Conservation (phyloP, 148 eudicot species). For the Rhododendron simsii region DNA sequence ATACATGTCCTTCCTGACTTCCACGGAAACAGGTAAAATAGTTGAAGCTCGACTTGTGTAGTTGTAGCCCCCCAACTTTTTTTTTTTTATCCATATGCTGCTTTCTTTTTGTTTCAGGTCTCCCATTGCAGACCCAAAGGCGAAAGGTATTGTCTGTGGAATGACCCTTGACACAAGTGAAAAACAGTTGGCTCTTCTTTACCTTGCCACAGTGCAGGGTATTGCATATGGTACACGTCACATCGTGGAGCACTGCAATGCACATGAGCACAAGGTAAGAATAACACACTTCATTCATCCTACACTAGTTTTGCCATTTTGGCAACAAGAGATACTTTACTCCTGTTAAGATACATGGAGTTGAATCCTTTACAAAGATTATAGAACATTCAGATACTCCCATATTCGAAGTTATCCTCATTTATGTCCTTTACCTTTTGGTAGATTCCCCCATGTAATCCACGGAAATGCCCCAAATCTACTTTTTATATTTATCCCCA, state of each 20-base stretch:
- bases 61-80: background rate
- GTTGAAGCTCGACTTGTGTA: background rate
- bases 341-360: background rate
- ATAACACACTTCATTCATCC: background rate
- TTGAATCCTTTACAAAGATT: background rate
- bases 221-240: constrained; percentile 98
- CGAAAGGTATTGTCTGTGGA: constrained; percentile 86
- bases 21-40: constrained; percentile 84
- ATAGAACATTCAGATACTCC: background rate
- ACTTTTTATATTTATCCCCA: background rate
- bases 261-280: constrained; percentile 89
- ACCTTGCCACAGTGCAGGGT: constrained; percentile 90
- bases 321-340: background rate
- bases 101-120: constrained; percentile 55
- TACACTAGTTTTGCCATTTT: background rate
- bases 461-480: background rate
- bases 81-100: background rate
- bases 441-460: background rate
- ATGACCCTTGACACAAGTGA: constrained; percentile 89
- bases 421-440: background rate
- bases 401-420: background rate
- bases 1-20: constrained; percentile 93
- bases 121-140: constrained; percentile 86
- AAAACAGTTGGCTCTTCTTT: constrained; percentile 80
- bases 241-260: constrained; percentile 93